A percentile compares a stretch with the other conserved stretches of the same genome.
Conservation (phyloP, 2,329 filamentous ascomycete species). For the Neonectria sp. region DNA sequence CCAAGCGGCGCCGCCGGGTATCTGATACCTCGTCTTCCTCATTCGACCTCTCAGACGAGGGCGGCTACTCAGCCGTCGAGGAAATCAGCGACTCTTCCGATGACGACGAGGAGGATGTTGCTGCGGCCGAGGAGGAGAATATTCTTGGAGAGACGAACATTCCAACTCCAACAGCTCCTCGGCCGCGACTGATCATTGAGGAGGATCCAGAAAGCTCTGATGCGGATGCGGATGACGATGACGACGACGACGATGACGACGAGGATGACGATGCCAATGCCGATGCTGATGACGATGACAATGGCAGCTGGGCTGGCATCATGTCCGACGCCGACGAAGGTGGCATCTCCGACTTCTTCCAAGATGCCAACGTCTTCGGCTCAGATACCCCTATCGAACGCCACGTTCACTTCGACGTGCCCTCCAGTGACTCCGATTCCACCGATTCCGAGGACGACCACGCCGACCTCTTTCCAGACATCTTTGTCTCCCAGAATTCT, state of each 20-base stretch:
- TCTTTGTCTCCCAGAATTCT: conserved; percentile 82
- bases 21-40: conserved; percentile 71
- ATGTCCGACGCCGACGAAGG: conserved; percentile 63
- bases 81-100: conserved; percentile 84
- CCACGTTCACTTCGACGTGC: conserved; percentile 82
- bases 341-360: conserved; percentile 59
- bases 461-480: conserved; percentile 80
- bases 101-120: conserved; percentile 84
- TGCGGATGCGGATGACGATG: conserved; percentile 57
- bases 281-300: conserved; percentile 60
- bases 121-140: conserved; percentile 83
- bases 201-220: conserved; percentile 54
- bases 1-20: conserved; percentile 61
- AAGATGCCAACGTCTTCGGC: conserved; percentile 58
- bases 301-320: conserved; percentile 70
- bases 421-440: conserved; percentile 77
- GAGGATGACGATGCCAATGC: conserved; percentile 55
- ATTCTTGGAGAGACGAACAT: conserved; percentile 69
- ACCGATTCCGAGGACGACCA: conserved; percentile 75
- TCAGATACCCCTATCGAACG: conserved; percentile 64
- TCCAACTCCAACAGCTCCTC: conserved; percentile 63
- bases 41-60: conserved; percentile 76
- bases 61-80: conserved; percentile 82
- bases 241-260: conserved; percentile 55
- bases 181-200: conserved; percentile 57